Conservation (phyloP, 495 filamentous ascomycete genomes). For the Penicillium canariense region DNA sequence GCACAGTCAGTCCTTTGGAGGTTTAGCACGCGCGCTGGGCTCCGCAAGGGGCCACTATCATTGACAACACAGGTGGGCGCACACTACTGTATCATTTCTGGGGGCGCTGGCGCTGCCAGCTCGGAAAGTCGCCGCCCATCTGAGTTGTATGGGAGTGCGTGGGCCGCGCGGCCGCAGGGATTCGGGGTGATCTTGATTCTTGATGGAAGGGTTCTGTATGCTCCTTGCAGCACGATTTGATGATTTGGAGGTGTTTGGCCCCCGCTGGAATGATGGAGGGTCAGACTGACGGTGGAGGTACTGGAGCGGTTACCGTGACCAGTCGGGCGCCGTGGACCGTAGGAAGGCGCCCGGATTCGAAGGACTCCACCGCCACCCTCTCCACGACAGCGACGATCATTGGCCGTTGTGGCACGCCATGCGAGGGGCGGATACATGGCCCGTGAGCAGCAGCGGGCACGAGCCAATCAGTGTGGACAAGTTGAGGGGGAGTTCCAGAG, state of each 20-base stretch:
- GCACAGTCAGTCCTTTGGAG: not conserved
- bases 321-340: not conserved
- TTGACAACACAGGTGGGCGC: constrained; percentile 1
- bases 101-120: not conserved
- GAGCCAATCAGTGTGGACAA: not conserved
- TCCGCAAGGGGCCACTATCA: constrained; percentile 13
- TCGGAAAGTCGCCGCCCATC: constrained; percentile 1
- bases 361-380: constrained; percentile 18
- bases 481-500: not conserved
- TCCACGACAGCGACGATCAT: constrained; percentile 16
- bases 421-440: constrained; percentile 29
- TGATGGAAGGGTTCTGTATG: not conserved
- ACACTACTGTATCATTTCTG: not conserved
- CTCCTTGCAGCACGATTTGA: not conserved
- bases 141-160: not conserved
- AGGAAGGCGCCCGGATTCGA: not conserved
- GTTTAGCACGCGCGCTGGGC: constrained; percentile 7
- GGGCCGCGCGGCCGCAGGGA: constrained; percentile 2
- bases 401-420: constrained; percentile 22
- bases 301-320: too few species aligned
- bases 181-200: not conserved
- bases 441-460: constrained; percentile 14
- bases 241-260: not conserved
- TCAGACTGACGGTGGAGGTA: not conserved
- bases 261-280: not conserved